phyloP scores from a whole-genome alignment of 176 grass and related monocot species.

The Carex littledalei region DNA sequence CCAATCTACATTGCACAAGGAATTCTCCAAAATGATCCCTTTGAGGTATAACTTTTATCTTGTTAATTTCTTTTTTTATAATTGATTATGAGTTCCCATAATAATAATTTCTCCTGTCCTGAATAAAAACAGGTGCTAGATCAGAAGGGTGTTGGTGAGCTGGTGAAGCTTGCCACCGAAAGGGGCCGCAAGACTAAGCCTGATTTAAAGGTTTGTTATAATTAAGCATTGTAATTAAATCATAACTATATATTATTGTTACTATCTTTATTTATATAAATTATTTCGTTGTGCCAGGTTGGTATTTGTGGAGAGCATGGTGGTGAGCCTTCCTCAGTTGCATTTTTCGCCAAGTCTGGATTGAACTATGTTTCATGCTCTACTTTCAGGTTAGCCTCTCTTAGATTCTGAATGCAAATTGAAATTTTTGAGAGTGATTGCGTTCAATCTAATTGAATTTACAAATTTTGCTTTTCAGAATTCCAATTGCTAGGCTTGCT shows the following conservation, averaged over 20 bases:
- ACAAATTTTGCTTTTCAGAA: slow-evolving; percentile 41
- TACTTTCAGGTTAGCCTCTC: slow-evolving; percentile 67
- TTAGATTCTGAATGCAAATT: not conserved
- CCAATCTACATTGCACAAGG: slow-evolving; percentile 86
- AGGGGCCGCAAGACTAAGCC: slow-evolving; percentile 80
- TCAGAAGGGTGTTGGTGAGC: slow-evolving; percentile 81
- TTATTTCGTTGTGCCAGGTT: slow-evolving; percentile 30
- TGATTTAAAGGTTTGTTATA: slow-evolving; percentile 65
- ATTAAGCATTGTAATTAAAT: not conserved
- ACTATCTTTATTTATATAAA: slow-evolving; percentile 11
- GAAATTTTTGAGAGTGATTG: not conserved
- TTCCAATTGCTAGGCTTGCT: slow-evolving; percentile 78
- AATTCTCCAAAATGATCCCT: slow-evolving; percentile 97
- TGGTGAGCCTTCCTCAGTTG: slow-evolving; percentile 92
- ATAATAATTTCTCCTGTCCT: not conserved
- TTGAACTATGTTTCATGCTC: slow-evolving; percentile 98
- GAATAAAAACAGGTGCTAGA: slow-evolving; percentile 62
- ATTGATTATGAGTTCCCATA: not conserved
- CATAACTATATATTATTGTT: not conserved
- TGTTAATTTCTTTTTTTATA: not conserved
- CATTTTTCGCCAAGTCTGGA: slow-evolving; percentile 85
- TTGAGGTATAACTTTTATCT: slow-evolving; percentile 59
- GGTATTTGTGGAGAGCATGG: slow-evolving; percentile 99
- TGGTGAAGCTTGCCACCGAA: slow-evolving; percentile 70
- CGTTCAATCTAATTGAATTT: not conserved